Percentiles rank a stretch among this genome's conserved stretches.
phyloP scores from a whole-genome alignment of 495 filamentous ascomycete species.

The Xylaria curta region DNA sequence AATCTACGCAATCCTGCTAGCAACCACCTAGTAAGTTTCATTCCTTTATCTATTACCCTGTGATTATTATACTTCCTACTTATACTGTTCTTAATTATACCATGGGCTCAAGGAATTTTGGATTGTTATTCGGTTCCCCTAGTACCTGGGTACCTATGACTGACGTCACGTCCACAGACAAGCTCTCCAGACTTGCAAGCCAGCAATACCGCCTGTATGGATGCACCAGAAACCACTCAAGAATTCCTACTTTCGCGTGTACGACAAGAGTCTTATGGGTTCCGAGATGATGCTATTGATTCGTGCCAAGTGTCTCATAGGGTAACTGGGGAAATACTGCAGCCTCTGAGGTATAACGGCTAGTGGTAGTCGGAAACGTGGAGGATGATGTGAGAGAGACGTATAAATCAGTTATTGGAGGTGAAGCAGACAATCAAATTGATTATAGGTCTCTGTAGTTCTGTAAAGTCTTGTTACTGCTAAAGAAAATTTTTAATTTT shows the following conservation, averaged over 20 bases:
- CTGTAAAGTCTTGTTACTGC: background rate
- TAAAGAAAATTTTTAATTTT: background rate
- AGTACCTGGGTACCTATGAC: background rate
- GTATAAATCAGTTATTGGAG: background rate
- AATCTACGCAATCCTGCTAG: background rate
- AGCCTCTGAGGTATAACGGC: conserved; percentile 11
- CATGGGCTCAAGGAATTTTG: background rate
- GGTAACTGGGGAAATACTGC: conserved; percentile 17
- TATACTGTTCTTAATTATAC: background rate
- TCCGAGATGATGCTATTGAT: background rate
- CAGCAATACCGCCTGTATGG: background rate
- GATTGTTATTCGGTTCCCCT: background rate
- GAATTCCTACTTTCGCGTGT: conserved; percentile 4
- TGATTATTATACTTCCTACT: background rate
- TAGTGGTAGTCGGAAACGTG: conserved; percentile 1
- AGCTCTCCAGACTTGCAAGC: background rate
- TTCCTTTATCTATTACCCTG: background rate
- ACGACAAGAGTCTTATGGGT: conserved; percentile 2
- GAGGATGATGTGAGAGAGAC: background rate
- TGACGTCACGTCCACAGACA: conserved; percentile 5
- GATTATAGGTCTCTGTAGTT: background rate
- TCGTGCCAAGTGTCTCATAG: conserved; percentile 13
- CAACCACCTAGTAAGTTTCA: background rate
- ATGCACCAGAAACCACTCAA: background rate
- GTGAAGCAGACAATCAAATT: conserved; percentile 6